Conservation (phyloP, 2,329 filamentous ascomycete genomes). For the Penicillium sp. region DNA sequence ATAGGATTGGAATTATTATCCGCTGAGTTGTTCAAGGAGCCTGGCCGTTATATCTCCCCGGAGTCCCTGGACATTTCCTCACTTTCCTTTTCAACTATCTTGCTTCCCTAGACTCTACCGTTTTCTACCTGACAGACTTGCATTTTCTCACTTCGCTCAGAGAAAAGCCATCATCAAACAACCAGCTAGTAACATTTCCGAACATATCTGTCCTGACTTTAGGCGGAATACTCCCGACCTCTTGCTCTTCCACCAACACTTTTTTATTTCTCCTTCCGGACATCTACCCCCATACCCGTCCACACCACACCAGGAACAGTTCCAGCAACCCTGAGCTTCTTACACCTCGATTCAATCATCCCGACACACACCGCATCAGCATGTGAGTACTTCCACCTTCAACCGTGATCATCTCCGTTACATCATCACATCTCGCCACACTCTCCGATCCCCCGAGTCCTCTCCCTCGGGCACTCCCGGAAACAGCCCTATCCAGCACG, state of each 20-base stretch:
- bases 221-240: too few species aligned
- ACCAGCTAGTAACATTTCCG: too few species aligned
- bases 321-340: too few species aligned
- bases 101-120: too few species aligned
- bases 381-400: conserved; percentile 15
- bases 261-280: not conserved
- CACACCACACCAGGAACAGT: not conserved
- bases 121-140: too few species aligned
- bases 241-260: too few species aligned
- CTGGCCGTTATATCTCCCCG: conserved; percentile 3
- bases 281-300: not conserved
- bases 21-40: not conserved
- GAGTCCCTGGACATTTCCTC: not conserved
- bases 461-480: conserved; percentile 20
- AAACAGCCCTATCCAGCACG: not conserved
- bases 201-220: too few species aligned
- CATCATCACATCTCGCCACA: conserved; percentile 13
- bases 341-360: not conserved
- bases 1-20: not conserved
- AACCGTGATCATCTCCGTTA: conserved; percentile 5
- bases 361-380: not conserved
- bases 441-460: conserved; percentile 15
- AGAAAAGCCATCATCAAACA: too few species aligned
- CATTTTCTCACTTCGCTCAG: too few species aligned
- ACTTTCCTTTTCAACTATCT: not conserved